A percentile compares a stretch with the other conserved stretches of the same genome.
phyloP scores from a whole-genome alignment of 2,329 filamentous ascomycete species.

The Phyllosticta paracitricarpa region DNA sequence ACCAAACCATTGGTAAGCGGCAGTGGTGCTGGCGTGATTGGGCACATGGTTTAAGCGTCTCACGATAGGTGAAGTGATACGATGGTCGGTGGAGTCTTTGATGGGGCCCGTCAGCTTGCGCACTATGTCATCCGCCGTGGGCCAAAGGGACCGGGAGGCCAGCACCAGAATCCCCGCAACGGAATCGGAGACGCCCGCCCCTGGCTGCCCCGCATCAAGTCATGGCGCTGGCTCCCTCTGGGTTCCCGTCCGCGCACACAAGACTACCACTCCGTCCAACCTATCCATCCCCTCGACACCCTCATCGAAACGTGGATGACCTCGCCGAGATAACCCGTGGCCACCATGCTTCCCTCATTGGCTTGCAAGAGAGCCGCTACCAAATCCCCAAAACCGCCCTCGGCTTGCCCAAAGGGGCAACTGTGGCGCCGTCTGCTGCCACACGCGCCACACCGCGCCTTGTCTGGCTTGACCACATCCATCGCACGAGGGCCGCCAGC shows the following conservation, averaged over 20 bases:
- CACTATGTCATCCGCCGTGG: not conserved
- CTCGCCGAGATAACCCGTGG: not conserved
- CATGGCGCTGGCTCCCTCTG: not conserved
- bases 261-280: not conserved
- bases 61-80: not conserved
- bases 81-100: not conserved
- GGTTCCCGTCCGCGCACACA: not conserved
- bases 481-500: conserved; percentile 23
- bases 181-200: not conserved
- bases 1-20: not conserved
- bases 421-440: not conserved
- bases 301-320: not conserved
- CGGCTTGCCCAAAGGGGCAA: not conserved
- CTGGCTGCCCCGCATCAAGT: not conserved
- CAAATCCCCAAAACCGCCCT: not conserved
- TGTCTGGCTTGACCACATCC: conserved; percentile 21
- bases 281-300: not conserved
- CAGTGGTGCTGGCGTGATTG: not conserved
- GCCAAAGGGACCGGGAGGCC: not conserved
- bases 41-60: not conserved
- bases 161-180: not conserved
- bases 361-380: not conserved
- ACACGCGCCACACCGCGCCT: not conserved
- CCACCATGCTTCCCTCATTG: not conserved
- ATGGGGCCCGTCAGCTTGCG: not conserved